A percentile compares a stretch with the other conserved stretches of the same genome.
These are phyloP conservation scores for Lentinula guzmanii DNA, from an alignment of 768 basidiomycete species.

Conservation along the genomic window DNA sequence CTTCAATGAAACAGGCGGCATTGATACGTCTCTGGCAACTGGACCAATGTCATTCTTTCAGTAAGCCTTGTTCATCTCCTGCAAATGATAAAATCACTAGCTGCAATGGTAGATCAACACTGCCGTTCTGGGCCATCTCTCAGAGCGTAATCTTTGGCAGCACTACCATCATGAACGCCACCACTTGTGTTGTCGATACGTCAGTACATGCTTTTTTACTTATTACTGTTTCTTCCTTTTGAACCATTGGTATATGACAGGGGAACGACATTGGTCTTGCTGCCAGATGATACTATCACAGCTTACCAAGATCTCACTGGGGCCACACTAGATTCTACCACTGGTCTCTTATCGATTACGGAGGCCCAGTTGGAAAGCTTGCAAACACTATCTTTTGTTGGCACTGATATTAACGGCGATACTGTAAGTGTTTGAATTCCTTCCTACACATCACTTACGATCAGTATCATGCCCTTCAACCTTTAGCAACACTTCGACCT, in stretches of 20 bases:
- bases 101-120: not conserved
- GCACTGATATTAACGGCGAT: not conserved
- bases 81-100: not conserved
- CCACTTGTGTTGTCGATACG: not conserved
- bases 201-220: not conserved
- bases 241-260: conserved; percentile 19
- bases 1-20: not conserved
- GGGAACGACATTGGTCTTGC: conserved; percentile 45
- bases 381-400: conserved; percentile 48
- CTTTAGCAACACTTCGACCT: conserved; percentile 16
- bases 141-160: not conserved
- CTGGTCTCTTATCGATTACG: conserved; percentile 49
- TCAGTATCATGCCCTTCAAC: not conserved
- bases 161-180: not conserved
- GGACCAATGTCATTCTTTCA: not conserved
- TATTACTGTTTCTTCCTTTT: not conserved
- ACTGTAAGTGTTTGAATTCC: conserved; percentile 20
- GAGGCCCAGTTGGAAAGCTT: conserved; percentile 42
- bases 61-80: not conserved
- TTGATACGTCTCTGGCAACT: not conserved
- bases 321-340: not conserved
- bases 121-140: not conserved
- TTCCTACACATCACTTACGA: too few relatives aligned
- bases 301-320: conserved; percentile 41
- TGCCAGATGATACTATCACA: conserved; percentile 41